Evolutionary conservation across 192 early-diverging fungal genomes (phyloP).

Genomic region (Spizellomyces sp.): DNA sequence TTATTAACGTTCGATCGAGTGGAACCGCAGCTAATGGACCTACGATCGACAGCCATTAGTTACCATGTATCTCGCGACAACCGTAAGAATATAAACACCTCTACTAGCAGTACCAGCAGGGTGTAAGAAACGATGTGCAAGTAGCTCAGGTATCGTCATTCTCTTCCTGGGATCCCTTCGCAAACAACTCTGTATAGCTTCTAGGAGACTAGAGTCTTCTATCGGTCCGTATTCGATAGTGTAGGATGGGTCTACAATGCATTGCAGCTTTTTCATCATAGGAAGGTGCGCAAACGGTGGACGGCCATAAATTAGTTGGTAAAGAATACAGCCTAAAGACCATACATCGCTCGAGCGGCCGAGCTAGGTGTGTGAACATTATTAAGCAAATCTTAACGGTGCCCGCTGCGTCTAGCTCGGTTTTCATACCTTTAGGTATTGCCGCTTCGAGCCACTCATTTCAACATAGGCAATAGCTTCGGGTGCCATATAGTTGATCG

Average conservation of each 20-base stretch:
- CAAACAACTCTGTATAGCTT: conserved; percentile 72
- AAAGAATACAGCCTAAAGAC: conserved; percentile 92
- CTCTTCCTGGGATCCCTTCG: conserved; percentile 65
- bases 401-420: conserved; percentile 9
- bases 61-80: too few species aligned
- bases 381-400: neutral
- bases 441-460: conserved; percentile 18
- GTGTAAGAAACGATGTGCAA: conserved; percentile 43
- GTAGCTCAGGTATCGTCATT: conserved; percentile 68
- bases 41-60: too few species aligned
- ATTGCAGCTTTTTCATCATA: conserved; percentile 66
- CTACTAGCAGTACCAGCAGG: neutral
- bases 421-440: conserved; percentile 18
- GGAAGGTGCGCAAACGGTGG: conserved; percentile 80
- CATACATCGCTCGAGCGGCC: conserved; percentile 84
- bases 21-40: neutral
- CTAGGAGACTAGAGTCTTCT: conserved; percentile 50
- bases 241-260: conserved; percentile 71
- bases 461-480: conserved; percentile 70
- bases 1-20: neutral
- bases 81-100: too few species aligned
- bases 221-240: conserved; percentile 65
- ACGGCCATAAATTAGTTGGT: conserved; percentile 84
- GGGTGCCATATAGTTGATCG: conserved; percentile 95
- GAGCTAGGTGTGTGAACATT: conserved; percentile 45